Conservation (phyloP, 768 basidiomycete species). For the Hericium erinaceus region DNA sequence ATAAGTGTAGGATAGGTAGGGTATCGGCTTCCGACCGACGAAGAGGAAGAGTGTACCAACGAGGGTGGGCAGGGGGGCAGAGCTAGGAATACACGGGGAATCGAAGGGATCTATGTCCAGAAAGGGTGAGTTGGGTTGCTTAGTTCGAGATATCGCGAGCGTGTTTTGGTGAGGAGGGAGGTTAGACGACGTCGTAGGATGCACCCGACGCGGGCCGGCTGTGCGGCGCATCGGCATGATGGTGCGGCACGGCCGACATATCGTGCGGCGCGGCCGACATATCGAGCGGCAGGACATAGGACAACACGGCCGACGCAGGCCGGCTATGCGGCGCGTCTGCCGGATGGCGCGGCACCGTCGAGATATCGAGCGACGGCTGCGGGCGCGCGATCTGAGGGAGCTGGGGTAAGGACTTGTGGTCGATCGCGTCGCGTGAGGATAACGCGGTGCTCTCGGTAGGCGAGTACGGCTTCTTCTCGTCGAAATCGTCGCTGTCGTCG, state of each 20-base stretch:
- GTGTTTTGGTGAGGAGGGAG: not conserved
- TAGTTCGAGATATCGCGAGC: not conserved
- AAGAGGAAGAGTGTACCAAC: not conserved
- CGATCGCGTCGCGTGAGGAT: not conserved
- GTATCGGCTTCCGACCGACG: no score
- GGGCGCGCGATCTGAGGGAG: not conserved
- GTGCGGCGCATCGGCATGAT: not conserved
- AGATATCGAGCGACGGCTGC: not conserved
- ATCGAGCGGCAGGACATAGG: no score
- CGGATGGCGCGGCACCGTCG: not conserved
- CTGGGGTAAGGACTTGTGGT: not conserved
- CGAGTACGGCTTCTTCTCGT: not conserved
- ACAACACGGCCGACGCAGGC: no score
- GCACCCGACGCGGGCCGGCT: not conserved
- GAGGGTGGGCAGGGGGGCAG: not conserved
- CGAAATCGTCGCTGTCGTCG: not conserved
- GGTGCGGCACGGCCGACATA: not conserved
- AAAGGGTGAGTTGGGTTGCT: not conserved
- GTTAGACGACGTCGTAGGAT: not conserved
- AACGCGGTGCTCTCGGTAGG: not conserved
- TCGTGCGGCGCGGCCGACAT: not conserved
- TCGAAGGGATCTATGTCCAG: not conserved
- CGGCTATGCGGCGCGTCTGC: not conserved
- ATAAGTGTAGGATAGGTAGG: not conserved
- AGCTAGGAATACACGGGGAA: not conserved